Conservation (phyloP, 306 rosid genomes). For the Prunus mongolica region DNA sequence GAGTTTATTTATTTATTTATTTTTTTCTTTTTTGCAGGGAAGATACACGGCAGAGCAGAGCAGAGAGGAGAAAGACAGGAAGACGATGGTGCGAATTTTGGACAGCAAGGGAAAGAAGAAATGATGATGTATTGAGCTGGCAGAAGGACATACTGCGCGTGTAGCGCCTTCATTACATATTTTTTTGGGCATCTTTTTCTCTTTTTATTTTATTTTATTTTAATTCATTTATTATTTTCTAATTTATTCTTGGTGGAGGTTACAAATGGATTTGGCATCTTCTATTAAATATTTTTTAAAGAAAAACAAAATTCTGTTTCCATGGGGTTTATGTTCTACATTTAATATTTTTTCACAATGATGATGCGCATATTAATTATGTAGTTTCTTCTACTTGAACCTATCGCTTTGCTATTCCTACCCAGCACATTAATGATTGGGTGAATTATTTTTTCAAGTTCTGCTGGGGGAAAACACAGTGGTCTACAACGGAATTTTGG, state of each 20-base stretch:
- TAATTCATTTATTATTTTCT: background rate
- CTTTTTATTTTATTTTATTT: too few species aligned
- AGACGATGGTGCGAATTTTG: background rate
- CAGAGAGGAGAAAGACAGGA: background rate
- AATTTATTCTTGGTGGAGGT: background rate
- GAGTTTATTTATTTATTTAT: too few species aligned
- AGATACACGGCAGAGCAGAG: background rate
- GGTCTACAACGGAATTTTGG: too few species aligned
- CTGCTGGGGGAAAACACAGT: too few species aligned
- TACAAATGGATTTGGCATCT: background rate
- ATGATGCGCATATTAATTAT: too few species aligned
- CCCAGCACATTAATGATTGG: too few species aligned
- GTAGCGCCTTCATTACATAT: conserved; percentile 4
- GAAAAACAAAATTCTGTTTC: background rate
- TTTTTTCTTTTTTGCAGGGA: too few species aligned
- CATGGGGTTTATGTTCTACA: too few species aligned
- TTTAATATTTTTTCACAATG: too few species aligned
- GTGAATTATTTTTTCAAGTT: too few species aligned
- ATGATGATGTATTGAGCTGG: conserved; percentile 32
- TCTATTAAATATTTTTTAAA: background rate
- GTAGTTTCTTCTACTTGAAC: too few species aligned
- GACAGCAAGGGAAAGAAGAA: background rate
- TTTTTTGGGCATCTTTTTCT: background rate
- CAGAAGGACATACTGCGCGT: conserved; percentile 28
- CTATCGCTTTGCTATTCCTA: too few species aligned